Percentiles rank a stretch among this genome's conserved stretches.
Conservation (phyloP, 495 filamentous ascomycete genomes). For the Aspergillus saccharolyticus region DNA sequence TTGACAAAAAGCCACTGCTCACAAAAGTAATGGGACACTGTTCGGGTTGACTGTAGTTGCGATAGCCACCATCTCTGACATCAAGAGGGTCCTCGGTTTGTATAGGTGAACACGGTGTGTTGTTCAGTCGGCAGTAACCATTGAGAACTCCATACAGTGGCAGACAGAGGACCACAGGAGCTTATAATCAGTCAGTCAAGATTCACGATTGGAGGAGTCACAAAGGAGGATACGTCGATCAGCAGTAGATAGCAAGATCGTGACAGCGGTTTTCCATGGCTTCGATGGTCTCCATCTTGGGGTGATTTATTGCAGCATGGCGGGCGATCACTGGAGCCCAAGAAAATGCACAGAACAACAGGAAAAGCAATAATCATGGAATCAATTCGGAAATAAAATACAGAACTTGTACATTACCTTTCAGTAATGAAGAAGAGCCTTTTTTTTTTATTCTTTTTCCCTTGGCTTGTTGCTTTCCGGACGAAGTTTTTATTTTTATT, state of each 20-base stretch:
- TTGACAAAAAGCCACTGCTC: conserved; percentile 16
- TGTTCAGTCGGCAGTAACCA: conserved; percentile 29
- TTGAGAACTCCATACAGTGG: conserved; percentile 21
- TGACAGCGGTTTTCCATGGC: conserved; percentile 43
- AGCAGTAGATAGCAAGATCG: conserved; percentile 39
- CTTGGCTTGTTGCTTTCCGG: conserved; percentile 3
- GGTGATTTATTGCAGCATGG: conserved; percentile 43
- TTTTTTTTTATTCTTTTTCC: conserved; percentile 12
- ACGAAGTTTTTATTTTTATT: too few relatives aligned
- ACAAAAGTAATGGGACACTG: conserved; percentile 23
- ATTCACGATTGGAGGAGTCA: conserved; percentile 45
- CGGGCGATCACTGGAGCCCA: conserved; percentile 42
- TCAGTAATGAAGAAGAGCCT: conserved; percentile 15
- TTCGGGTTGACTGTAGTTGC: conserved; percentile 15
- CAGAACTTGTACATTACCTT: conserved; percentile 22
- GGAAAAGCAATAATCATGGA: conserved; percentile 21
- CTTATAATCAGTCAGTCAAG: conserved; percentile 37
- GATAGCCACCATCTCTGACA: conserved; percentile 35
- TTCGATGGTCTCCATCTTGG: conserved; percentile 37
- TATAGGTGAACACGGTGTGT: conserved; percentile 13
- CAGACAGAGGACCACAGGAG: conserved; percentile 28
- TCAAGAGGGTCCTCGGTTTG: conserved; percentile 6
- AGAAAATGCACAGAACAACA: conserved; percentile 26
- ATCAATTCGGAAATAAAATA: conserved; percentile 21
- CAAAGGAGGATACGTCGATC: conserved; percentile 41